These are phyloP conservation scores for Boletellus sp. DNA, from an alignment of 1,284 basidiomycete genomes.

Conservation along the genomic window DNA sequence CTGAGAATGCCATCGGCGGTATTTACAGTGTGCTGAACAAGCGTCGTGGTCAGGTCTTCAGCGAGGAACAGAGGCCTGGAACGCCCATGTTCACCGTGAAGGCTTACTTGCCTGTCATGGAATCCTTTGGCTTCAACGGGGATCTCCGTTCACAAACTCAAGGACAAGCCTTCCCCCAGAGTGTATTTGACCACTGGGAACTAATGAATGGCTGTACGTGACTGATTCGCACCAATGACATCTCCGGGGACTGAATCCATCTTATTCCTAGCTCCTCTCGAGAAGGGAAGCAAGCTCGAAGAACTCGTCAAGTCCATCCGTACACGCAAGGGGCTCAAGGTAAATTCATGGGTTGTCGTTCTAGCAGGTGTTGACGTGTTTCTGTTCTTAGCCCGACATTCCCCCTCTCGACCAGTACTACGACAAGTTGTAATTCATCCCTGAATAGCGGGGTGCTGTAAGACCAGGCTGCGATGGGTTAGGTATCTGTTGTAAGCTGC, in stretches of 20 bases:
- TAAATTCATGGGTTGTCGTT: slow-evolving; percentile 24
- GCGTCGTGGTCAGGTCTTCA: slow-evolving; percentile 98
- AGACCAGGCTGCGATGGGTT: slow-evolving; percentile 8
- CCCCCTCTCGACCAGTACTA: slow-evolving; percentile 86
- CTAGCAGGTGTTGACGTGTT: slow-evolving; percentile 9
- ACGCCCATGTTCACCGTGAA: slow-evolving; percentile 99
- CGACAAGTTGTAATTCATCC: slow-evolving; percentile 68
- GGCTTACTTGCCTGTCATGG: slow-evolving; percentile 94
- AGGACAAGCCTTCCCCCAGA: slow-evolving; percentile 98
- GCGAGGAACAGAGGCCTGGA: slow-evolving; percentile 94
- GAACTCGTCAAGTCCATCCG: slow-evolving; percentile 84
- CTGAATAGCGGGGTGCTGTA: slow-evolving; percentile 4
- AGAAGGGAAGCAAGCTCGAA: slow-evolving; percentile 89
- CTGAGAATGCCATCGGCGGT: slow-evolving; percentile 96
- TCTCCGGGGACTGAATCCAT: slow-evolving; percentile 5
- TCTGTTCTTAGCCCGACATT: slow-evolving; percentile 65
- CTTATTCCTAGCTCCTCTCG: slow-evolving; percentile 52
- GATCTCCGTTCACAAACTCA: slow-evolving; percentile 90
- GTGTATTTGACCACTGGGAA: slow-evolving; percentile 93
- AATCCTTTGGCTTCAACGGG: slow-evolving; percentile 99
- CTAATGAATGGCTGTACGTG: slow-evolving; percentile 75
- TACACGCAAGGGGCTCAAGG: slow-evolving; percentile 90
- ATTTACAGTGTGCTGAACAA: slow-evolving; percentile 96
- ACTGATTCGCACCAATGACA: slow-evolving; percentile 11
- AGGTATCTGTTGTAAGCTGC: slow-evolving; percentile 17